Evolutionary conservation across 1,284 basidiomycete species (phyloP), one percentile per base, ranked within the genome.

Genomic region (Albatrellus sp.): DNA sequence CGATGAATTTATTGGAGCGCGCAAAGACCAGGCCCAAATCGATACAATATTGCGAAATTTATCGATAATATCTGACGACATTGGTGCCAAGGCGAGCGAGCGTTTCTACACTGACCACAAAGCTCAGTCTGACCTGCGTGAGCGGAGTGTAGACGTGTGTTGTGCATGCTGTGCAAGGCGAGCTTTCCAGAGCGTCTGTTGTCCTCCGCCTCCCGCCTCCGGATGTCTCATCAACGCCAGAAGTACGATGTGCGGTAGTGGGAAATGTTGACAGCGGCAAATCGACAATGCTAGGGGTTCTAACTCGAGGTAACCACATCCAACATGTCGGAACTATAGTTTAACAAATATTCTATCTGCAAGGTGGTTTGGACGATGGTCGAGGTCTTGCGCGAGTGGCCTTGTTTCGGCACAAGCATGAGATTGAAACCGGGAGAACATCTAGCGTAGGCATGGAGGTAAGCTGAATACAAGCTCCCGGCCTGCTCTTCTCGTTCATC

Each of bases 391-490:
- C 94, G 1, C 85, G 94, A 42, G 86, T 98, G 7, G 83, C 85
- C 2, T 68, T 98, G 6, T 98, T 98, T 65, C 72, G 94, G 39
- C 96, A 99, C 63, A 97, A 98, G 60, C 94, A 98, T 58, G 94
- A 99, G 63, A 71, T 98, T 50, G 94, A 98, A 66, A 91, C 87
- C 9, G 94, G 96, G 1, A 69, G 96, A 44, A 98, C 94, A 0
- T 91, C 88, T 28, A 90, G 85, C 48, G 90, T 98, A 30, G 94
- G 96, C 37, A 90, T 96, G 80, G 93, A 98, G 73, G 90, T 90
- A 54, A 40, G 62, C 24, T 32, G 31, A 2, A 29, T 20, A n/a
- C 35, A 24, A 14, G 28, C 28, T 38, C 13, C 28, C 12, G 8
- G 7, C 28, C 31, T 34, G 19, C 24, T 40, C 37, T 17, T 30